These are phyloP conservation scores for Spizellomyces sp. DNA, from an alignment of 192 early-diverging fungal genomes.

Conservation along the genomic window DNA sequence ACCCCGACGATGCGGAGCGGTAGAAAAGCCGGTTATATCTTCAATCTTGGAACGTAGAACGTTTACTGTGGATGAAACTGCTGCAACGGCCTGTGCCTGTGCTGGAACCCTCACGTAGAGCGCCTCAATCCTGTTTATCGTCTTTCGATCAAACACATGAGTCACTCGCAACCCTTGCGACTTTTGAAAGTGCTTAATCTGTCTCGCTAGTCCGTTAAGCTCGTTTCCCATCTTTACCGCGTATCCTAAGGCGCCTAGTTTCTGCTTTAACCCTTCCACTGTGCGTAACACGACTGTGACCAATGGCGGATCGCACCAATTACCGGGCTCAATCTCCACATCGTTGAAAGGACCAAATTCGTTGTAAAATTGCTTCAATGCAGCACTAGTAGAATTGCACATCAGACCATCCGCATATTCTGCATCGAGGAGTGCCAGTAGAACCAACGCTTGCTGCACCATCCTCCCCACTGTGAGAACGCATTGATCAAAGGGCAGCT, in stretches of 20 bases:
- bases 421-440: conserved; percentile 14
- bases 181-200: conserved; percentile 41
- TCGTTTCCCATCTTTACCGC: conserved; percentile 18
- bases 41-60: conserved; percentile 31
- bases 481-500: conserved; percentile 1
- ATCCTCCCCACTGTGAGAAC: conserved; percentile 22
- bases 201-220: conserved; percentile 1
- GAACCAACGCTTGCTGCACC: conserved; percentile 17
- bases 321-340: conserved; percentile 15
- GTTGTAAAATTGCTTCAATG: conserved; percentile 30
- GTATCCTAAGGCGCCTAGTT: conserved; percentile 28
- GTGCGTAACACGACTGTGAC: conserved; percentile 22
- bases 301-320: conserved; percentile 32
- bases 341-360: conserved; percentile 39
- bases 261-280: conserved; percentile 7
- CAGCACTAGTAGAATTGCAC: conserved; percentile 32
- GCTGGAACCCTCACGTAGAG: conserved; percentile 17
- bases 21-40: conserved; percentile 29
- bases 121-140: conserved; percentile 15
- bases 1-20: neutral
- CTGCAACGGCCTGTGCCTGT: conserved; percentile 25
- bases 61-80: conserved; percentile 30
- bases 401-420: conserved; percentile 28
- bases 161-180: conserved; percentile 23
- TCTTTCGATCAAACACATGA: conserved; percentile 25